These are phyloP conservation scores for Metschnikowia arizonensis DNA, from an alignment of 805 yeast species.

Conservation along the genomic window DNA sequence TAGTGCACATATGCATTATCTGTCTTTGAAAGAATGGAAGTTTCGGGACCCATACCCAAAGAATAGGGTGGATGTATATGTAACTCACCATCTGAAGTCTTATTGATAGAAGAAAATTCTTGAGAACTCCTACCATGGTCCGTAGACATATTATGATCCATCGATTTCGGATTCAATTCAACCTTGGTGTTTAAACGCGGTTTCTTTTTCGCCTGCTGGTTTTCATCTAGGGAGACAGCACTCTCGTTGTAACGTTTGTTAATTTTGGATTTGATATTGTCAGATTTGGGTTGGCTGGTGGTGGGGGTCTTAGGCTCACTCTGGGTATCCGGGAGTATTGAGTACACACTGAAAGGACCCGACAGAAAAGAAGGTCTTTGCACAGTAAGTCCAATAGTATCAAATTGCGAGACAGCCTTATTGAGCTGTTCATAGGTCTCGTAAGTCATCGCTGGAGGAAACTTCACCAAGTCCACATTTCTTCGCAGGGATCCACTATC, in stretches of 20 bases:
- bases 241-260: background rate
- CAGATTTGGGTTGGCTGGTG: background rate
- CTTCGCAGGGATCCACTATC: slow-evolving; percentile 41
- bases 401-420: slow-evolving; percentile 31
- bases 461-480: slow-evolving; percentile 41
- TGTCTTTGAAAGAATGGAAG: slow-evolving; percentile 23
- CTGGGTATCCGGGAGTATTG: background rate
- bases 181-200: background rate
- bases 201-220: background rate
- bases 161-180: background rate
- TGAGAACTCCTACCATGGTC: background rate
- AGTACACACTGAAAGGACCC: slow-evolving; percentile 13
- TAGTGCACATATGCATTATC: slow-evolving; percentile 34
- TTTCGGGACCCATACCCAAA: slow-evolving; percentile 20
- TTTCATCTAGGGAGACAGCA: background rate
- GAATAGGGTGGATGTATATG: background rate
- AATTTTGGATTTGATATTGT: background rate
- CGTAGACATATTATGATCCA: background rate
- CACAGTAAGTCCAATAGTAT: slow-evolving; percentile 11
- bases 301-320: background rate
- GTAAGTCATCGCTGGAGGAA: slow-evolving; percentile 33
- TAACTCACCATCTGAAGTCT: background rate
- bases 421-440: slow-evolving; percentile 39
- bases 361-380: background rate
- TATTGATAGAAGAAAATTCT: background rate